Evolutionary conservation across 495 filamentous ascomycete species (phyloP).

Genomic region (Cercophora samala): DNA sequence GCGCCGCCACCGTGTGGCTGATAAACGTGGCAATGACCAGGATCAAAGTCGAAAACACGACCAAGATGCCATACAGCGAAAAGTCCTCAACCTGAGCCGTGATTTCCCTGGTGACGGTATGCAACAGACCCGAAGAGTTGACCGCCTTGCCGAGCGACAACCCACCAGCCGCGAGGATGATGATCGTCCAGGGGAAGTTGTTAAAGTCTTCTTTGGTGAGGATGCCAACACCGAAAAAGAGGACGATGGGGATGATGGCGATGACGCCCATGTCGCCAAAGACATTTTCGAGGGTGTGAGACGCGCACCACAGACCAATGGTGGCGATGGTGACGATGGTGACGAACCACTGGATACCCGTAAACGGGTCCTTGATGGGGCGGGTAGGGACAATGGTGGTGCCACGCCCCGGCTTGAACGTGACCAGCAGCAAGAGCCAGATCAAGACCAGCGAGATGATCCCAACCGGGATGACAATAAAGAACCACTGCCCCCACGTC

Average conservation of each 20-base stretch:
- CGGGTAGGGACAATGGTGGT: slow-evolving; percentile 92
- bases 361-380: slow-evolving; percentile 80
- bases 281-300: slow-evolving; percentile 76
- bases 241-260: slow-evolving; percentile 88
- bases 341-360: slow-evolving; percentile 92
- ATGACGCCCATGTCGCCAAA: slow-evolving; percentile 99
- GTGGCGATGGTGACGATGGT: slow-evolving; percentile 77
- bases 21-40: slow-evolving; percentile 97
- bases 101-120: slow-evolving; percentile 77
- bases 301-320: slow-evolving; percentile 88
- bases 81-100: slow-evolving; percentile 68
- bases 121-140: slow-evolving; percentile 86
- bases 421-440: slow-evolving; percentile 79
- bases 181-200: slow-evolving; percentile 99
- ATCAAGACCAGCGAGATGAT: slow-evolving; percentile 84
- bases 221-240: slow-evolving; percentile 97
- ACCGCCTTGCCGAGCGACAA: slow-evolving; percentile 92
- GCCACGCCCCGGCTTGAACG: slow-evolving; percentile 78
- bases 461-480: slow-evolving; percentile 88
- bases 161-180: slow-evolving; percentile 94
- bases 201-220: slow-evolving; percentile 99
- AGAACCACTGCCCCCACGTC: slow-evolving; percentile 95
- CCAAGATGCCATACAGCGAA: slow-evolving; percentile 80
- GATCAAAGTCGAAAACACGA: slow-evolving; percentile 82
- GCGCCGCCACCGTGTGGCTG: slow-evolving; percentile 90